Evolutionary conservation across 495 filamentous ascomycete species (phyloP).

Genomic region (Aspergillus sparsus): DNA sequence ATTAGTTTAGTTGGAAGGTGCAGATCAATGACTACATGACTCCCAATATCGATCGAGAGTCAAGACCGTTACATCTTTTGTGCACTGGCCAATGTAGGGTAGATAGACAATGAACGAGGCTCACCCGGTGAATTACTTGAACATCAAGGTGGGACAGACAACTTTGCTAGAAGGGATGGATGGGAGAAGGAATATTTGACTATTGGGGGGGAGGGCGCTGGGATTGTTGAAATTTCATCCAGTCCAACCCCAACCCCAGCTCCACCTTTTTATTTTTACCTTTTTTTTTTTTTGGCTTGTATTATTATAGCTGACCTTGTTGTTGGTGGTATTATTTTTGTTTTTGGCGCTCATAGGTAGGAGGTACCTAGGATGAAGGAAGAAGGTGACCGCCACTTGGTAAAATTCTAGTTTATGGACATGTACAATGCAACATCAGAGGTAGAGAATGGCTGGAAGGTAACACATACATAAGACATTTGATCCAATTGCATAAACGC

Average conservation of each 20-base stretch:
- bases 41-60: too few relatives aligned
- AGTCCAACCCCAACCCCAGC: neutral
- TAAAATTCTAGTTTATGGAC: neutral
- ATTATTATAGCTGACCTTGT: slow-evolving; percentile 1
- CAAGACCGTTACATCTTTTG: too few relatives aligned
- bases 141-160: too few relatives aligned
- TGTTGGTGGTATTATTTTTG: neutral
- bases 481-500: neutral
- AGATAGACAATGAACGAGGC: slow-evolving; percentile 8
- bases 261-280: neutral
- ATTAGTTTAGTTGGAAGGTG: too few relatives aligned
- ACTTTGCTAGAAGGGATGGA: neutral
- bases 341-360: neutral
- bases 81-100: too few relatives aligned
- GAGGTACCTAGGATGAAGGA: slow-evolving; percentile 3
- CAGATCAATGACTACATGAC: too few relatives aligned
- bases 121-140: too few relatives aligned
- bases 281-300: neutral
- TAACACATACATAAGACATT: slow-evolving; percentile 1
- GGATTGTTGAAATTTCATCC: neutral
- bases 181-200: neutral
- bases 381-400: slow-evolving; percentile 8
- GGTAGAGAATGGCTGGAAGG: slow-evolving; percentile 6
- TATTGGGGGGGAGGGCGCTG: too few relatives aligned
- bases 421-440: slow-evolving; percentile 1